A percentile compares a stretch with the other conserved stretches of the same genome.
Evolutionary conservation across 108 stramenopile species (phyloP).

Genomic region (Nitzschia inconspicua): DNA sequence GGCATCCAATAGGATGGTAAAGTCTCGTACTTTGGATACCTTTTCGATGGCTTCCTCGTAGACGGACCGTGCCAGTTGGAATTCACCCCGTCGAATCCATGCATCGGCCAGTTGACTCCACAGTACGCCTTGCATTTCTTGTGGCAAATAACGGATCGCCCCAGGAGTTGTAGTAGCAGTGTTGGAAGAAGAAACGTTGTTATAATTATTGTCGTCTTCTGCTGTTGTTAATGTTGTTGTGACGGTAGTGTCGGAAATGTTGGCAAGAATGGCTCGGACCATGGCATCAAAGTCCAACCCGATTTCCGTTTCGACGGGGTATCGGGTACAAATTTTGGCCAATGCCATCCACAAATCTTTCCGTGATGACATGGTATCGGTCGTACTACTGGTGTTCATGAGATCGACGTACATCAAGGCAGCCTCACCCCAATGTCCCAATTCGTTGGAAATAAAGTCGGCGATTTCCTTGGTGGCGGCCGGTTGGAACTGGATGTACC

Average conservation of each 20-base stretch:
- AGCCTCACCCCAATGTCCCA: conserved; percentile 73
- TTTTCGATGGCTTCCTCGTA: conserved; percentile 93
- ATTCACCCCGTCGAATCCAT: conserved; percentile 92
- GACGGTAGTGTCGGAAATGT: conserved; percentile 37
- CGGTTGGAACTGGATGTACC: conserved; percentile 47
- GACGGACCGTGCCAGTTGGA: conserved; percentile 92
- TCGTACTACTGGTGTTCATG: conserved; percentile 40
- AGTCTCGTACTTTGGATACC: conserved; percentile 94
- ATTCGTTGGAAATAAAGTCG: conserved; percentile 47
- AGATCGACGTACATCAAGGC: conserved; percentile 83
- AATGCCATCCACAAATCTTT: conserved; percentile 95
- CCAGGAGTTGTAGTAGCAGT: too few relatives aligned
- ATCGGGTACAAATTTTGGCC: conserved; percentile 83
- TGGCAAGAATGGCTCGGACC: conserved; percentile 48
- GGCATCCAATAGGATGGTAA: conserved; percentile 94
- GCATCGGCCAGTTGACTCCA: conserved; percentile 95
- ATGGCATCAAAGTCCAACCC: conserved; percentile 88
- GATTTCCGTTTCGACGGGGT: conserved; percentile 77
- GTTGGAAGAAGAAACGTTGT: background rate
- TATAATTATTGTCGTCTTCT: conserved; percentile 14
- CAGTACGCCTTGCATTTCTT: conserved; percentile 91
- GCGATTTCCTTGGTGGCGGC: conserved; percentile 32
- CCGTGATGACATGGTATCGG: background rate
- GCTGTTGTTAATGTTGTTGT: conserved; percentile 3
- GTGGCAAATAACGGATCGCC: conserved; percentile 38